These are phyloP conservation scores for Bipolaris oryzae DNA, from an alignment of 2,329 filamentous ascomycete species.

Conservation along the genomic window DNA sequence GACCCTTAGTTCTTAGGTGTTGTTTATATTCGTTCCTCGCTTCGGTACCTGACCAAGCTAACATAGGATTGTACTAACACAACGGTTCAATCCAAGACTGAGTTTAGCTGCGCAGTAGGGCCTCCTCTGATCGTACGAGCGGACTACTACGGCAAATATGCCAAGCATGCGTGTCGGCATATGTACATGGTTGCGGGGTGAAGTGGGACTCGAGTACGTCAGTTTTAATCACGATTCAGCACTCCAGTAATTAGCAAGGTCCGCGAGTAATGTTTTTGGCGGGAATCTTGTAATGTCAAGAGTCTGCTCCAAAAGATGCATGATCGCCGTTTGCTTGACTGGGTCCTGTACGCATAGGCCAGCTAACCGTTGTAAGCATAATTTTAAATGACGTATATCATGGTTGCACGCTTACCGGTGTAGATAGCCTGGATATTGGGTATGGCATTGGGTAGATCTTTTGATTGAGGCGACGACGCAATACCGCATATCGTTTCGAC, in stretches of 20 bases:
- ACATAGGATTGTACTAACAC: too few species aligned
- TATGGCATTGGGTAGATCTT: conserved; percentile 37
- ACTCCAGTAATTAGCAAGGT: conserved; percentile 39
- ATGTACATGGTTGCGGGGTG: too few species aligned
- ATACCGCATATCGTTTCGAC: conserved; percentile 59
- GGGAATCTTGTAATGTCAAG: conserved; percentile 40
- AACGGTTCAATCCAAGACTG: too few species aligned
- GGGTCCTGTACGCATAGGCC: conserved; percentile 41
- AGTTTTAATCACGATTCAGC: conserved; percentile 22
- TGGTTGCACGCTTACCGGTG: conserved; percentile 29
- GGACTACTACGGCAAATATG: too few species aligned
- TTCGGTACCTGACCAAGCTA: neutral
- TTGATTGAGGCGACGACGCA: conserved; percentile 49
- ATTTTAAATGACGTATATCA: neutral
- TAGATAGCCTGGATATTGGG: conserved; percentile 38
- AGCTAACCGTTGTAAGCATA: conserved; percentile 23
- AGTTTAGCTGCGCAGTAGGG: too few species aligned
- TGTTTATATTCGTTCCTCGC: neutral
- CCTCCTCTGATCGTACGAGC: too few species aligned
- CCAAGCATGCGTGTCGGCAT: too few species aligned
- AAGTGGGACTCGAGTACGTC: neutral
- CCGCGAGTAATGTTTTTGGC: conserved; percentile 35
- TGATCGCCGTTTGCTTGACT: conserved; percentile 32
- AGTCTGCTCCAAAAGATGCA: conserved; percentile 36
- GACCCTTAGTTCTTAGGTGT: neutral